Evolutionary conservation across 495 filamentous ascomycete genomes (phyloP).

Genomic region (Aspergillus haitiensis): DNA sequence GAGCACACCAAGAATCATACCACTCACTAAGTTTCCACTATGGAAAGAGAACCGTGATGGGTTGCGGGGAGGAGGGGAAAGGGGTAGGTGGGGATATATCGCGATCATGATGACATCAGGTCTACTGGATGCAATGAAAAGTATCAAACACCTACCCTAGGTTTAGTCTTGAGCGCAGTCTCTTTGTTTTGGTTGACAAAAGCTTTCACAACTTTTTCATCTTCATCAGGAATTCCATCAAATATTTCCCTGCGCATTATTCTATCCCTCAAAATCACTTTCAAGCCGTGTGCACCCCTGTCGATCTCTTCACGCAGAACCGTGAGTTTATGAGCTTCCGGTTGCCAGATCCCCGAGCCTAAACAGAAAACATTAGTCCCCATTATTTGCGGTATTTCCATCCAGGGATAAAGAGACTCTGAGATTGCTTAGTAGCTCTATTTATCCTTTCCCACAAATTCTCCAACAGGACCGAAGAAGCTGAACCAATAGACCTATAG

Average conservation of each 20-base stretch:
- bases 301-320: conserved; percentile 72
- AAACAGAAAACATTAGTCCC: conserved; percentile 23
- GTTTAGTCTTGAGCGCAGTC: conserved; percentile 78
- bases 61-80: neutral
- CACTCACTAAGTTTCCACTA: too few relatives aligned
- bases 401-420: neutral
- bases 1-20: too few relatives aligned
- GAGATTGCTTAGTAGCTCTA: neutral
- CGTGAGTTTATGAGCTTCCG: conserved; percentile 61
- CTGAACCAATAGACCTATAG: too few relatives aligned
- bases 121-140: neutral
- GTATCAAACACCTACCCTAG: conserved; percentile 61
- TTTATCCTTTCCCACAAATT: too few relatives aligned
- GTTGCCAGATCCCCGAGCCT: conserved; percentile 79
- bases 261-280: conserved; percentile 58
- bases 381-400: neutral
- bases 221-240: conserved; percentile 51
- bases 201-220: conserved; percentile 62
- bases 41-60: neutral
- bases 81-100: too few relatives aligned
- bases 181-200: conserved; percentile 67
- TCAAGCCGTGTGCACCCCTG: conserved; percentile 63
- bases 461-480: too few relatives aligned
- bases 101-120: too few relatives aligned
- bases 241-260: conserved; percentile 64